phyloP scores from a whole-genome alignment of 2,329 filamentous ascomycete genomes.

The Phyllosticta citrichinensis region DNA sequence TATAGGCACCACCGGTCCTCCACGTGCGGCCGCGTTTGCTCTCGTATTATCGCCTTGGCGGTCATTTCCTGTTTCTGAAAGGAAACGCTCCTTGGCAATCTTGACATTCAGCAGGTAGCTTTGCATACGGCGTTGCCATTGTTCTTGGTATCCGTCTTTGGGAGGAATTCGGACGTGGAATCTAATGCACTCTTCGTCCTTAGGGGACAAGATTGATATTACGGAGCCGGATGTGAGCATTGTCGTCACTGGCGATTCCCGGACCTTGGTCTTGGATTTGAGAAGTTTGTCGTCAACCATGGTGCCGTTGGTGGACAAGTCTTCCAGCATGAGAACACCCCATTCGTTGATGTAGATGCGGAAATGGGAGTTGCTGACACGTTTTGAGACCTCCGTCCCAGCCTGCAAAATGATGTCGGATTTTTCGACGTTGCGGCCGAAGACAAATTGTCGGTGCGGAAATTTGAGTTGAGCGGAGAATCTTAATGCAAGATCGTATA shows the following conservation, averaged over 20 bases:
- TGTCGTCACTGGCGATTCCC: slow-evolving; percentile 35
- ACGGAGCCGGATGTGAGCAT: slow-evolving; percentile 64
- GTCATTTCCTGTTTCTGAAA: background rate
- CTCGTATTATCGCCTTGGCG: background rate
- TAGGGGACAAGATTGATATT: slow-evolving; percentile 54
- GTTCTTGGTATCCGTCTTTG: slow-evolving; percentile 53
- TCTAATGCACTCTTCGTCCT: slow-evolving; percentile 52
- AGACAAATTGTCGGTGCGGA: slow-evolving; percentile 64
- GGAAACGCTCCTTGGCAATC: background rate
- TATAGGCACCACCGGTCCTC: background rate
- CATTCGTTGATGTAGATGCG: slow-evolving; percentile 83
- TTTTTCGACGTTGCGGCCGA: slow-evolving; percentile 62
- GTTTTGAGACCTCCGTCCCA: slow-evolving; percentile 48
- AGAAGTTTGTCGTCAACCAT: slow-evolving; percentile 68
- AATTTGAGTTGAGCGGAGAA: slow-evolving; percentile 66
- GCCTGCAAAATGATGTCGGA: slow-evolving; percentile 61
- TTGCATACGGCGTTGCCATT: slow-evolving; percentile 60
- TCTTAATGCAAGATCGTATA: slow-evolving; percentile 62
- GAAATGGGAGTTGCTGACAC: slow-evolving; percentile 92
- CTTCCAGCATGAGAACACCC: slow-evolving; percentile 82
- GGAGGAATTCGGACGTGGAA: slow-evolving; percentile 82
- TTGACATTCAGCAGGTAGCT: slow-evolving; percentile 45
- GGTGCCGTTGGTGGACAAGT: slow-evolving; percentile 93
- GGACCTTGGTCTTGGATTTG: slow-evolving; percentile 31
- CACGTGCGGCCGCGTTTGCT: background rate